Base-by-base conservation (phyloP, 352 stramenopile genomes). In the Phytophthora pinifolia region DNA sequence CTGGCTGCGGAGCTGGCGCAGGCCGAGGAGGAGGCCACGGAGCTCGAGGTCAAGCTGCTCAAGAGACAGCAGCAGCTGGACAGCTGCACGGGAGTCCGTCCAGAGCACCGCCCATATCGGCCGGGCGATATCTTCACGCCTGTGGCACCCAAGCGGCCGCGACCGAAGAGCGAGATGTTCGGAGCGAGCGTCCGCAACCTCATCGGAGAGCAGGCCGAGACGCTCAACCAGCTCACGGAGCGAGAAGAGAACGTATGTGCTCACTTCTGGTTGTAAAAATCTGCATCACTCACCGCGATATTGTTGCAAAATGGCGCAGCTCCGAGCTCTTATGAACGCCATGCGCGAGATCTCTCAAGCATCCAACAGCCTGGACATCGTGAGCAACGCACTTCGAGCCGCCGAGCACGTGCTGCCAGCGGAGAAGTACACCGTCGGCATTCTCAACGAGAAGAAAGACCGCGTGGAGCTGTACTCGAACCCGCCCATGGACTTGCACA, bases 391-490 rank as follows among this genome's bases (percentile, higher is more conserved):
- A n/a, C 52, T 89, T 12, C 70, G 73, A 18, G 77, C 74, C 1
- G 74, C 72, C 0, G 72, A 79, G 9, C 70, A 69, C 8, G 68
- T 82, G 13, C 66, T 89, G 12, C 42, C 52, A 2, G 79, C 79
- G 8, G 76, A 86, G 34, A 80, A 76, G 20, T 87, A 83, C 51
- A 84, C 76, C 3, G 46, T 89, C 0, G 79, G 74, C 1, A 72
- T 89, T 9, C 55, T 82, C 13, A 86, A 76, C 35, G 79, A 86
- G 27, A 86, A 84, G 49, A 86, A 82, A 46, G 72, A 84, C 25
- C 54, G 65, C 33, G 60, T 90, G 5, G 72, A 83, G 14, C 48
- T 90, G 17, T 84, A 78, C 47, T 90, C 76, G 3, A 90, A 86
- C 22, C 72, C 75, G 14, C 75, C 76, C 0, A 62, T 90, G 17